Conservation (phyloP, 495 filamentous ascomycete species). For the Aspergillus panamensis region DNA sequence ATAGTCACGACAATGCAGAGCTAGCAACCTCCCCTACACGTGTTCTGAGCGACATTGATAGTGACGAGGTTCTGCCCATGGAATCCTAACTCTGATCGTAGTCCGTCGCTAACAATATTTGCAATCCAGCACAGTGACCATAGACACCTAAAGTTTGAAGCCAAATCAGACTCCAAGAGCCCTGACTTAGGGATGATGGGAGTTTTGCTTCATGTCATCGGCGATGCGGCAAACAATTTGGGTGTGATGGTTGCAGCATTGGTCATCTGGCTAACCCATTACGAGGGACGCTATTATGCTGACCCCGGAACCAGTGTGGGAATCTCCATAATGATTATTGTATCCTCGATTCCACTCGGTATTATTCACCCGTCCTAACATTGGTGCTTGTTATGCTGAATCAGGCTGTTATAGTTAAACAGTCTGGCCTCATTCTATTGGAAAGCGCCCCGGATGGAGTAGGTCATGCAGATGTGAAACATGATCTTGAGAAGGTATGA, state of each 20-base stretch:
- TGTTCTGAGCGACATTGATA: background rate
- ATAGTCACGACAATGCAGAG: conserved; percentile 12
- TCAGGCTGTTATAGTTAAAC: conserved; percentile 24
- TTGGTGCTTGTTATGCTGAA: background rate
- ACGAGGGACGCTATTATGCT: conserved; percentile 40
- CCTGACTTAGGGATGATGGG: conserved; percentile 45
- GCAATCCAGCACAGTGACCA: conserved; percentile 47
- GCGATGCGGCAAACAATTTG: conserved; percentile 45
- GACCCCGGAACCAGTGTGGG: conserved; percentile 45
- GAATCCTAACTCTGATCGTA: background rate
- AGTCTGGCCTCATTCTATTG: conserved; percentile 60
- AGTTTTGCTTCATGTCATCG: conserved; percentile 46
- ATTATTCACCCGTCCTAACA: background rate
- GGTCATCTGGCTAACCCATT: conserved; percentile 41
- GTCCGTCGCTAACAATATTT: background rate
- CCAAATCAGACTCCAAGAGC: background rate
- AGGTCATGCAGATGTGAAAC: conserved; percentile 69
- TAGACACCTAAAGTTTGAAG: conserved; percentile 49
- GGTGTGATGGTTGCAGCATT: conserved; percentile 43
- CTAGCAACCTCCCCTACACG: background rate
- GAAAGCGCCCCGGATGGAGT: conserved; percentile 80
- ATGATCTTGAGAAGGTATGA: conserved; percentile 55
- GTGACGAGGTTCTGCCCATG: conserved; percentile 6
- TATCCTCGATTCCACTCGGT: conserved; percentile 39
- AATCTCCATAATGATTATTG: conserved; percentile 45